Conservation (phyloP, 2,329 filamentous ascomycete genomes). For the Acrocalymma vagum region DNA sequence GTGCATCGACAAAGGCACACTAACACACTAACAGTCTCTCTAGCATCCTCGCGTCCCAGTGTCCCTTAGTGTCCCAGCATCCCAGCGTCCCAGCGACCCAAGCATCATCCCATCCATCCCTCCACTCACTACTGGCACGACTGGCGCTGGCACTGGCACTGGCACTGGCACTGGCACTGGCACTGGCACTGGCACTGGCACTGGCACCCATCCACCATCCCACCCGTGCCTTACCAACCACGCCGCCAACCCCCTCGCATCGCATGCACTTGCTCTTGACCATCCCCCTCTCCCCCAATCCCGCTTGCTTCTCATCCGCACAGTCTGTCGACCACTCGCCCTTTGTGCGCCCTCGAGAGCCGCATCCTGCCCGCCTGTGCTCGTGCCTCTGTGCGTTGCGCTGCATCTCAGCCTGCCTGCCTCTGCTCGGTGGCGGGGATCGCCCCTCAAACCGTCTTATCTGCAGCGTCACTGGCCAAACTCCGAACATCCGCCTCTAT, state of each 20-base stretch:
- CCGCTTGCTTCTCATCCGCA: constrained; percentile 31
- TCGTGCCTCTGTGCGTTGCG: constrained; percentile 36
- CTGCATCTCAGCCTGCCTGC: constrained; percentile 29
- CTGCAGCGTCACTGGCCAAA: constrained; percentile 37
- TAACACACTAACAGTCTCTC: no score
- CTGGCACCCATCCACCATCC: no score
- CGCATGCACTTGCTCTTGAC: constrained; percentile 40
- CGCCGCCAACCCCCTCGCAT: constrained; percentile 31
- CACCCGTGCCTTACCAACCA: constrained; percentile 32
- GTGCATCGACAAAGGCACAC: no score
- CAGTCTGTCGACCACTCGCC: constrained; percentile 17
- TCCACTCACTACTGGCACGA: no score
- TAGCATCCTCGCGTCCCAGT: no score
- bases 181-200: not conserved
- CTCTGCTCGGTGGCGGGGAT: constrained; percentile 33
- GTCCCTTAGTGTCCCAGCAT: no score
- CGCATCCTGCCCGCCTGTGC: constrained; percentile 32
- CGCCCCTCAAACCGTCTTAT: constrained; percentile 35
- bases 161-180: not conserved
- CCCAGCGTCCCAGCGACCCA: no score
- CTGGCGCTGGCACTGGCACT: no score
- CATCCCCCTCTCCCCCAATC: constrained; percentile 32
- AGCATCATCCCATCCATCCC: no score
- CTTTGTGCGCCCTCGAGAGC: constrained; percentile 31
- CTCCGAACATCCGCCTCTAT: constrained; percentile 39